These are phyloP conservation scores for Claviceps monticola DNA, from an alignment of 2,329 filamentous ascomycete genomes.

Conservation along the genomic window DNA sequence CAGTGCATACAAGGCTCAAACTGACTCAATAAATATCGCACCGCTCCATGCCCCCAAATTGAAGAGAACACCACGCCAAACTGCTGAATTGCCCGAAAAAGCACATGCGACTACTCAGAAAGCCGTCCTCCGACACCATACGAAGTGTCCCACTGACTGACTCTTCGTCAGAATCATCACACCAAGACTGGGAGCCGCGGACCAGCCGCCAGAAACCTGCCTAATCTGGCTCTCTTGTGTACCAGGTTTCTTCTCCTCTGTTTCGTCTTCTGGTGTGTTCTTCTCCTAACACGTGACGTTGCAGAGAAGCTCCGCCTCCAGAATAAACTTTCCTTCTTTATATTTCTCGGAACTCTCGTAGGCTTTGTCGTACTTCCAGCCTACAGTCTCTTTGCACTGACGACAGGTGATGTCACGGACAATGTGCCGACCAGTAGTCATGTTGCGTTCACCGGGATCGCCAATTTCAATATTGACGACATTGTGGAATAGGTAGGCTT, in stretches of 20 bases:
- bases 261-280: neutral
- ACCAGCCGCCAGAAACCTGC: neutral
- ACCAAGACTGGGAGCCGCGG: too few relatives aligned
- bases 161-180: too few relatives aligned
- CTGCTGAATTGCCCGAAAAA: too few relatives aligned
- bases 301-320: slow-evolving; percentile 82
- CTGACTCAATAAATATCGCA: too few relatives aligned
- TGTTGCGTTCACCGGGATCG: slow-evolving; percentile 85
- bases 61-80: too few relatives aligned
- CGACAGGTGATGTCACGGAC: slow-evolving; percentile 87
- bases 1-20: too few relatives aligned
- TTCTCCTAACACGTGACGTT: slow-evolving; percentile 40
- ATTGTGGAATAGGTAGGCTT: slow-evolving; percentile 88
- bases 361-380: slow-evolving; percentile 98
- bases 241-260: neutral
- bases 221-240: neutral
- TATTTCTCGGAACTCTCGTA: slow-evolving; percentile 90
- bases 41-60: too few relatives aligned
- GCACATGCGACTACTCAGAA: too few relatives aligned
- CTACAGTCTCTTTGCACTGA: slow-evolving; percentile 84
- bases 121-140: too few relatives aligned
- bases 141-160: too few relatives aligned
- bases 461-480: slow-evolving; percentile 83
- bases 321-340: slow-evolving; percentile 96
- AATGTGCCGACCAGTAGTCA: slow-evolving; percentile 92